Evolutionary conservation across 1,284 basidiomycete species (phyloP), one percentile per base, ranked within the genome.

Genomic region (Leccinum subrobustum): DNA sequence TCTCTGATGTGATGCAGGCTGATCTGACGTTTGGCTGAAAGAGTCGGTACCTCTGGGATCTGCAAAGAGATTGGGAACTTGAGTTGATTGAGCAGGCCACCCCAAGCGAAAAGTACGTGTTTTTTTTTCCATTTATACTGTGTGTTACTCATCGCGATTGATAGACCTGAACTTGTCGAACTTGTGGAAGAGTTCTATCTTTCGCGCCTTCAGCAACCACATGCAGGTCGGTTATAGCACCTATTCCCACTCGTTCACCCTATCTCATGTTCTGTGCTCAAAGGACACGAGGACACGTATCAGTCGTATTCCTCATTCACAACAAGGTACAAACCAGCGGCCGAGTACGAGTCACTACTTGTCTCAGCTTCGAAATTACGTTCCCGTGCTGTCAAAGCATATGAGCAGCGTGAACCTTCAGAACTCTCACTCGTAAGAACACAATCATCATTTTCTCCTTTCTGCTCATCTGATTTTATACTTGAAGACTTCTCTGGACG

Each of bases 301-400:
- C 86, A 92, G 67, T 79, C 84, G 2, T 97, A 95, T 72, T 96
- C 95, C 2, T 84, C 88, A 0, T 96, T 96, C 75, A 91, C 93
- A 18, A 93, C 93, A 0, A 82, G 83, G 47, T 82, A 90, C 74
- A 85, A 86, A 61, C 81, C 87, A n/a, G 79, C 88, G 0, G 76
- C 83, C 16, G 82, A 88, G 58, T 98, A 98, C 70, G 93, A 96
- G 71, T 69, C 76, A 0, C 76, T 89, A 7, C 81, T 97, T 50
- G 83, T 96, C 16, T 74, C 83, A 2, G 92, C 92, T 1, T 93
- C 92, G 25, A 89, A 91, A 72, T 74, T 81, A 35, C 84, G 87
- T 20, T 76, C 83, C 16, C 79, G 79, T 50, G 85, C 87, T 3
- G 80, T 81, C 25, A 87, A 85, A 58, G 79, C 81, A 51, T 88